Evolutionary conservation across 2,329 filamentous ascomycete species (phyloP).

Genomic region (Fusarium armeniacum): DNA sequence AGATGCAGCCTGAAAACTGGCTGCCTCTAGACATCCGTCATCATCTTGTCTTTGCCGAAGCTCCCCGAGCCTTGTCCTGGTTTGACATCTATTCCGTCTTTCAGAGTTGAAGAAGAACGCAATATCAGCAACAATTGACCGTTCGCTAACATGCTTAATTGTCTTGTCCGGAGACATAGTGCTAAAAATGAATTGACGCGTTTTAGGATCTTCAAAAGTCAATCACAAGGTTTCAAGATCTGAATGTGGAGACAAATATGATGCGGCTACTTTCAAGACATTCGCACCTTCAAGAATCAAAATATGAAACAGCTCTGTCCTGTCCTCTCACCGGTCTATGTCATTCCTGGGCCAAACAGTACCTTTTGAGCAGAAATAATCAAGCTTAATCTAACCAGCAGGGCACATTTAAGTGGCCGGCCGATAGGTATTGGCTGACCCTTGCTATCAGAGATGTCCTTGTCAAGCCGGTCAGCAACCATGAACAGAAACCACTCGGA

Average conservation of each 20-base stretch:
- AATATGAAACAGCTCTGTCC: conserved; percentile 20
- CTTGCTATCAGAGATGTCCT: conserved; percentile 12
- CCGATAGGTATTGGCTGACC: neutral
- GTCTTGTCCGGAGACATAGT: neutral
- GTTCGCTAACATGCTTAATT: conserved; percentile 1
- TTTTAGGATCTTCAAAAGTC: conserved; percentile 13
- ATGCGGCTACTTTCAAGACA: conserved; percentile 33
- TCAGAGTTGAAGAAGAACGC: conserved; percentile 18
- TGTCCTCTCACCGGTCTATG: neutral
- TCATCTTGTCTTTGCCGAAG: conserved; percentile 42
- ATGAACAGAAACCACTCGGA: conserved; percentile 15
- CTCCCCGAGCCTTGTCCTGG: conserved; percentile 45
- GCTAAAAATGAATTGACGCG: conserved; percentile 2
- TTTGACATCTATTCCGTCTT: conserved; percentile 33
- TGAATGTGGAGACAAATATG: conserved; percentile 30
- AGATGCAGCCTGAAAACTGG: conserved; percentile 11
- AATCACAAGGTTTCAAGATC: conserved; percentile 17
- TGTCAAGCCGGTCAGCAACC: conserved; percentile 13
- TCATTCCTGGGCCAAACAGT: neutral
- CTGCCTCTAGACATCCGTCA: conserved; percentile 21
- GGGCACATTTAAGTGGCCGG: neutral
- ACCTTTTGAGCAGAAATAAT: neutral
- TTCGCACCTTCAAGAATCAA: conserved; percentile 7
- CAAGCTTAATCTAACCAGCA: neutral
- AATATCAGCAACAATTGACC: conserved; percentile 15